Evolutionary conservation across 441 rosid species (phyloP).

Genomic region (Erysimum pusillum): DNA sequence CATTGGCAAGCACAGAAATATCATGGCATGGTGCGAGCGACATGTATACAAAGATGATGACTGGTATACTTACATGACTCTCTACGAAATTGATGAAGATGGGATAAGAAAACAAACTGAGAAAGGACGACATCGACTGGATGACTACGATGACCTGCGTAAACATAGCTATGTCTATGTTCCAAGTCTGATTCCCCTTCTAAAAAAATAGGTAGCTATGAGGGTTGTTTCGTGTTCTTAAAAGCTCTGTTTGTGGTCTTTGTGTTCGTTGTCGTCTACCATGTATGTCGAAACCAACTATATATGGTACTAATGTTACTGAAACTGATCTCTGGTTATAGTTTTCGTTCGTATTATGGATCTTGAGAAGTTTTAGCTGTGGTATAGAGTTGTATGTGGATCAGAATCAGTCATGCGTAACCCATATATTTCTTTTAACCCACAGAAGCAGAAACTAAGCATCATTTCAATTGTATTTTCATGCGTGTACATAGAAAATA

Average conservation of each 20-base stretch:
- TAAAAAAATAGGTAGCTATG: neutral
- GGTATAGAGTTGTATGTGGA: neutral
- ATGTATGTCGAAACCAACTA: neutral
- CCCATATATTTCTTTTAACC: neutral
- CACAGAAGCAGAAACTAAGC: neutral
- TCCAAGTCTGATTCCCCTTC: neutral
- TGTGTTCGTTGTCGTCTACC: neutral
- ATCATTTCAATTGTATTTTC: neutral
- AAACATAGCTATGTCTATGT: neutral
- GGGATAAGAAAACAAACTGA: neutral
- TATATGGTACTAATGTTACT: constrained; percentile 1
- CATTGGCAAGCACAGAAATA: neutral
- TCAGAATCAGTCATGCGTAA: neutral
- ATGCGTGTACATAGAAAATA: neutral
- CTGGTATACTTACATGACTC: neutral
- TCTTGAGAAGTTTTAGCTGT: neutral
- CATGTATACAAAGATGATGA: neutral
- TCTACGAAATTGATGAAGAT: neutral
- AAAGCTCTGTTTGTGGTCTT: neutral
- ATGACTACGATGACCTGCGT: neutral
- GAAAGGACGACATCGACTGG: neutral
- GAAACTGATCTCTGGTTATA: neutral
- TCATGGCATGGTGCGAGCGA: neutral
- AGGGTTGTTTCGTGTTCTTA: neutral
- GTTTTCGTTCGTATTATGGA: neutral